phyloP scores from a whole-genome alignment of 1,284 basidiomycete genomes.

The Cryptococcus sp. region DNA sequence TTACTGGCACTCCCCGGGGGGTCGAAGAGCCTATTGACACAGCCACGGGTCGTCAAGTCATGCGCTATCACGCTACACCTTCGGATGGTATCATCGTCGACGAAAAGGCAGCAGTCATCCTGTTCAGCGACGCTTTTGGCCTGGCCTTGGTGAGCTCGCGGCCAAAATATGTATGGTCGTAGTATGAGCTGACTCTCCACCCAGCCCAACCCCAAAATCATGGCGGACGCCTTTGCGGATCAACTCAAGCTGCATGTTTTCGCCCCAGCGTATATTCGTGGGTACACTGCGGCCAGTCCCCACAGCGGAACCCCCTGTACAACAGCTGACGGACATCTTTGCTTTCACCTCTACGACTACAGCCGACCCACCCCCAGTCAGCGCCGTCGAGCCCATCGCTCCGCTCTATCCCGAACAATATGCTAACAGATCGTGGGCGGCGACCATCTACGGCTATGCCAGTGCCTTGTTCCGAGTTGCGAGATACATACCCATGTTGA shows the following conservation, averaged over 20 bases:
- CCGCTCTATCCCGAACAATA: conserved; percentile 29
- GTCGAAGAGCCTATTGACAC: conserved; percentile 15
- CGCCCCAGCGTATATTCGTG: conserved; percentile 52
- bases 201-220: conserved; percentile 60
- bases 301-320: no score
- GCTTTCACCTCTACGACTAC: background rate
- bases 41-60: conserved; percentile 8
- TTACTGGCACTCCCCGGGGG: conserved; percentile 29
- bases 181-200: no score
- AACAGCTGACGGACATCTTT: no score
- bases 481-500: background rate
- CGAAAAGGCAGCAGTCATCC: conserved; percentile 56
- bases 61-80: conserved; percentile 40
- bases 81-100: conserved; percentile 17
- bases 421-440: conserved; percentile 14
- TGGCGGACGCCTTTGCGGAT: conserved; percentile 63
- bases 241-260: conserved; percentile 63
- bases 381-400: conserved; percentile 20
- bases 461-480: background rate
- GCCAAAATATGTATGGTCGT: no score
- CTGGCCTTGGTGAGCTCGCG: conserved; percentile 53
- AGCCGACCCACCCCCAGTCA: conserved; percentile 25
- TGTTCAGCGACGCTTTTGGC: conserved; percentile 65
- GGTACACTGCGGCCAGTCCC: conserved; percentile 1
- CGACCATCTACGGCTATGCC: background rate